Evolutionary conservation across 352 stramenopile species (phyloP).

Genomic region (Phytophthora citricola): DNA sequence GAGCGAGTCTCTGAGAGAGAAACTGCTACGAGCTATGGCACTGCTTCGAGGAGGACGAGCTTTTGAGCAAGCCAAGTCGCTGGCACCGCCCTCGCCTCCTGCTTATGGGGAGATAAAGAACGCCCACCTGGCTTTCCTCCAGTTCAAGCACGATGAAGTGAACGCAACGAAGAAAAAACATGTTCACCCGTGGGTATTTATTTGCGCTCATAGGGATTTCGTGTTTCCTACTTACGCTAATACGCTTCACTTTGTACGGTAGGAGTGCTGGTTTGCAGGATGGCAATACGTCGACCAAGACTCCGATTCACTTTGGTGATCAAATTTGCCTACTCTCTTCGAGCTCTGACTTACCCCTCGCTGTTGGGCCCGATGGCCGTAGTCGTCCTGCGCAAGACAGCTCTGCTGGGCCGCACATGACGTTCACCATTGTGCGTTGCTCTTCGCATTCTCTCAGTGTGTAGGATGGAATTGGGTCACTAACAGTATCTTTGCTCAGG

Average conservation of each 20-base stretch:
- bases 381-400: conserved; percentile 25
- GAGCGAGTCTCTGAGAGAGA: conserved; percentile 24
- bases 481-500: conserved; percentile 20
- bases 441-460: not conserved
- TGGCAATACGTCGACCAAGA: conserved; percentile 56
- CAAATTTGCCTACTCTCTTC: conserved; percentile 65
- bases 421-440: conserved; percentile 60
- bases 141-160: conserved; percentile 46
- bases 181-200: conserved; percentile 28
- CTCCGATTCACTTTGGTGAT: conserved; percentile 67
- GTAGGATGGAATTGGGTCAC: not conserved
- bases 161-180: conserved; percentile 17
- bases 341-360: conserved; percentile 52
- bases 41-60: conserved; percentile 39
- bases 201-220: too few species aligned
- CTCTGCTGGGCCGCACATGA: conserved; percentile 57
- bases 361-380: conserved; percentile 52
- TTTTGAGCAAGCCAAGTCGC: conserved; percentile 32
- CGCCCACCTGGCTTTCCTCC: conserved; percentile 64
- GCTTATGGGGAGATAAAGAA: conserved; percentile 53
- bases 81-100: not conserved
- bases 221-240: not conserved
- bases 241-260: conserved; percentile 6
- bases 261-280: conserved; percentile 39
- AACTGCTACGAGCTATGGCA: conserved; percentile 37